A percentile compares a stretch with the other conserved stretches of the same genome.
Conservation (phyloP, 495 filamentous ascomycete genomes). For the Annulohypoxylon moriforme region DNA sequence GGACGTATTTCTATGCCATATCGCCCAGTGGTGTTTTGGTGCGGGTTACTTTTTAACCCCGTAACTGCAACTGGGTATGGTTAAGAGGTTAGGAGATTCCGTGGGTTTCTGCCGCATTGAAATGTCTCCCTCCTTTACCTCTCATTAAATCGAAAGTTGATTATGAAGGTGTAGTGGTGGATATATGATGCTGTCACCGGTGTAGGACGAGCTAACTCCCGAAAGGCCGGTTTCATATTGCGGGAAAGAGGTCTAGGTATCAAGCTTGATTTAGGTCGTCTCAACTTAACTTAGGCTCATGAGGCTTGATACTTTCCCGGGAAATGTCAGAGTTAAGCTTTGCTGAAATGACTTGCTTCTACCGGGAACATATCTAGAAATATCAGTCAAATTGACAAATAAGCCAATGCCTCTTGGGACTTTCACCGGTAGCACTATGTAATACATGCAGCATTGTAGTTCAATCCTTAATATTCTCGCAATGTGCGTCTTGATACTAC, state of each 20-base stretch:
- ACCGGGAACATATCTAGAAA: no score
- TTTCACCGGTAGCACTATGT: no score
- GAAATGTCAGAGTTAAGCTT: background rate
- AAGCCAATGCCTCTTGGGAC: background rate
- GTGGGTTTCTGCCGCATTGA: background rate
- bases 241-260: background rate
- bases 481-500: no score
- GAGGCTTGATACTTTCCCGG: background rate
- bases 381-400: no score
- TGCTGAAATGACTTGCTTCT: background rate
- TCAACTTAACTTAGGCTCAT: background rate
- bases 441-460: no score
- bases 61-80: background rate
- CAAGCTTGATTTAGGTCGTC: background rate
- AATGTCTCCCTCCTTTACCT: background rate
- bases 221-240: background rate
- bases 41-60: background rate
- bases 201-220: background rate
- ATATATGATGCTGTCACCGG: background rate
- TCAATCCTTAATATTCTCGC: no score
- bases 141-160: background rate
- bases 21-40: background rate
- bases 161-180: background rate
- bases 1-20: conserved; percentile 1
- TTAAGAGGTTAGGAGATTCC: background rate